Base-by-base conservation (phyloP, 2,329 filamentous ascomycete genomes). In the Pseudocercospora pini-densiflorae region DNA sequence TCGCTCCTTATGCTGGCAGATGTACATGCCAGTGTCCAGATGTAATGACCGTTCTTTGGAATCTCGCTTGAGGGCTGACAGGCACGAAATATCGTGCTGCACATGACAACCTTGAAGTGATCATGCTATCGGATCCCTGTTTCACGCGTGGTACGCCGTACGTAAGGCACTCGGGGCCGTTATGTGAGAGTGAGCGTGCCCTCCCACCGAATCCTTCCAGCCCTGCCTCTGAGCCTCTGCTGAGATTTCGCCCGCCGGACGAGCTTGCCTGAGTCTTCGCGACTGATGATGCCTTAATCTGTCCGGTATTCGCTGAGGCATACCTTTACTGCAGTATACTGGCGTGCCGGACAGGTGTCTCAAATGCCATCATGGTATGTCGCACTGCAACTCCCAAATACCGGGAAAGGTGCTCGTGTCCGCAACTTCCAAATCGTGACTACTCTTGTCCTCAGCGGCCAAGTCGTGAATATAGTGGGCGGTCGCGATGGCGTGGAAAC, bases 71-170 rank as follows among this genome's bases (percentile, higher is more conserved):
- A 19, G 10, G 14, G 24, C 19, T 27, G 24, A 49, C 45, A 49
- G 45, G 36, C 36, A n/a, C 36, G 14, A 16, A 40, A 51, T 21
- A n/a, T 31, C 24, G 51, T 54, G 51, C 51, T 8, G 24, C 51
- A 29, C 51, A 54, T 54, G 51, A 54, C 51, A 54, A 27, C 1
- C 51, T 54, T 24, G 21, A 23, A 27, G 19, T 53, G 49, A 29
- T 29, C 24, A n/a, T 29, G 51, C 21, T 54, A 27, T 54, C 19
- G 45, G 23, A 21, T 49, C 19, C 45, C 23, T 49, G 45, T 21
- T 24, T 5, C 51, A 27, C 51, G 51, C 51, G 51, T 54, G 51
- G 24, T n/a, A 54, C 51, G 24, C 51, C 21, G 51, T 54, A 54
- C 24, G 49, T 53, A 27, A 53, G 45, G 45, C 45, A 47, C 16